Conservation (phyloP, 306 rosid genomes). For the Cajanus cajan region DNA sequence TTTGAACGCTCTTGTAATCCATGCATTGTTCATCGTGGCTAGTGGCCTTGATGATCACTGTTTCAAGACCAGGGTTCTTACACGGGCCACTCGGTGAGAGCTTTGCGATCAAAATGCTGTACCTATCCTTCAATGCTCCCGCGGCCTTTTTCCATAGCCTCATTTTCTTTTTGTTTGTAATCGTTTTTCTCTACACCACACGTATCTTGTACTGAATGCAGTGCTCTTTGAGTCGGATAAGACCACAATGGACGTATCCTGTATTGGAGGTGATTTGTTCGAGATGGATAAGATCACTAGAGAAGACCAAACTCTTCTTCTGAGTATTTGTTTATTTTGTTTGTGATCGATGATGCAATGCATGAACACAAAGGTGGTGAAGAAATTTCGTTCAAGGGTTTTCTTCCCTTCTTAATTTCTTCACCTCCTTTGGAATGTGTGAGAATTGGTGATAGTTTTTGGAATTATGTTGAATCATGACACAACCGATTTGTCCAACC, state of each 20-base stretch:
- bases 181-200: too few relatives aligned
- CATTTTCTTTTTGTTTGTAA: constrained; percentile 33
- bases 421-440: not conserved
- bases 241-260: too few relatives aligned
- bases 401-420: not conserved
- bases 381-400: not conserved
- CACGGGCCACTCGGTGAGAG: constrained; percentile 42
- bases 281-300: too few relatives aligned
- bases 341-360: not conserved
- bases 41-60: constrained; percentile 68
- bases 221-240: too few relatives aligned
- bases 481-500: not conserved
- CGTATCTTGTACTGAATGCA: too few relatives aligned
- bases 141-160: constrained; percentile 67
- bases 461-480: not conserved
- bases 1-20: constrained; percentile 63
- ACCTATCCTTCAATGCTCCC: constrained; percentile 69
- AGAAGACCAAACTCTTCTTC: too few relatives aligned
- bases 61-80: constrained; percentile 61
- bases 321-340: too few relatives aligned
- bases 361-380: not conserved
- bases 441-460: not conserved
- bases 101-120: constrained; percentile 57
- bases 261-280: too few relatives aligned
- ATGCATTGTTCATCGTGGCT: constrained; percentile 67